Percentiles rank a stretch among this genome's conserved stretches.
These are phyloP conservation scores for Lodderomyces pseudojiufengensis DNA, from an alignment of 1,139 yeast genomes.

Conservation along the genomic window DNA sequence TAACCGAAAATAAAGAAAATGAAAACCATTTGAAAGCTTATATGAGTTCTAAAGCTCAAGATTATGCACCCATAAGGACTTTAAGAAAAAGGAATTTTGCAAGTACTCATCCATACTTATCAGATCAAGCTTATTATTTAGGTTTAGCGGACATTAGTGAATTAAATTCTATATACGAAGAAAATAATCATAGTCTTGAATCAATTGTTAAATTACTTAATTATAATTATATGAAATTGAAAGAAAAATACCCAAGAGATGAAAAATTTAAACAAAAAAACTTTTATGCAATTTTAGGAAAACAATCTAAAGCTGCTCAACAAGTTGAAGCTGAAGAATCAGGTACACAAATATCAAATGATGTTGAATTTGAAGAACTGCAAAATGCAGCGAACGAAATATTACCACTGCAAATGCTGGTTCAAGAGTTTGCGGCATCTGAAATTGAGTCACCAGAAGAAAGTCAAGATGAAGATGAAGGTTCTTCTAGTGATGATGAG, in stretches of 20 bases:
- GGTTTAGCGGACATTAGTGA: conserved; percentile 36
- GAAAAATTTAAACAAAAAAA: conserved; percentile 38
- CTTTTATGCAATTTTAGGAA: conserved; percentile 38
- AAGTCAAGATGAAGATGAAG: background rate
- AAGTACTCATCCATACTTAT: conserved; percentile 45
- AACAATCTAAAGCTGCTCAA: conserved; percentile 13
- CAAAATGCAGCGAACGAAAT: background rate
- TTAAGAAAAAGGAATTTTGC: conserved; percentile 44
- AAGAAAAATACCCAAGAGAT: conserved; percentile 34
- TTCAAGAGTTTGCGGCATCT: conserved; percentile 9
- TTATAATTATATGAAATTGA: conserved; percentile 30
- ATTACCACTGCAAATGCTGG: background rate
- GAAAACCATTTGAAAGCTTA: conserved; percentile 14
- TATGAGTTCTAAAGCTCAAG: conserved; percentile 10
- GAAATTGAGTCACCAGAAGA: background rate
- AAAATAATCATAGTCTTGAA: conserved; percentile 30
- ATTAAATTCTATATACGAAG: conserved; percentile 38
- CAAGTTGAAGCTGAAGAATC: conserved; percentile 10
- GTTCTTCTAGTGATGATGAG: conserved; percentile 3
- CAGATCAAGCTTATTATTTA: conserved; percentile 47
- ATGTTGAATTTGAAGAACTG: conserved; percentile 3
- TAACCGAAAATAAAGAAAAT: conserved; percentile 10
- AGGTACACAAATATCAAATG: conserved; percentile 12
- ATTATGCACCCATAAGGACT: conserved; percentile 24
- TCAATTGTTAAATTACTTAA: conserved; percentile 35